Evolutionary conservation across 129 eudicot genomes (phyloP).

Genomic region (Ambrosia artemisiifolia): DNA sequence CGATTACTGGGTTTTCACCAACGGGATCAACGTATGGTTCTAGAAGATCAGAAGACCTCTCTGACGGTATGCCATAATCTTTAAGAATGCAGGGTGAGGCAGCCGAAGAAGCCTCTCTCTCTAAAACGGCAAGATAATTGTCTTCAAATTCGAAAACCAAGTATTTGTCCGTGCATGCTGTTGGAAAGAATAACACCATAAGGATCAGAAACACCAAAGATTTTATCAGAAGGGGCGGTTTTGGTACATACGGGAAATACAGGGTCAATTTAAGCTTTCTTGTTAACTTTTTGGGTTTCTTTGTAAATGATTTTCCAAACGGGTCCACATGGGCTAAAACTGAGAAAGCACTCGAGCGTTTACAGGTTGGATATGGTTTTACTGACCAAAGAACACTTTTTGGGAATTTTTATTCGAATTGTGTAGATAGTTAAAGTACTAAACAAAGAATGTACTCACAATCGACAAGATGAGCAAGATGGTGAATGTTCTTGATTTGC

Average conservation of each 20-base stretch:
- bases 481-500: slow-evolving; percentile 78
- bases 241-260: not conserved
- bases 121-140: slow-evolving; percentile 74
- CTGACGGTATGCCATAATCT: slow-evolving; percentile 82
- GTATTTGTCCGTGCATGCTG: slow-evolving; percentile 88
- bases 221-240: not conserved
- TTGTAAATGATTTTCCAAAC: not conserved
- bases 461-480: slow-evolving; percentile 89
- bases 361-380: not conserved
- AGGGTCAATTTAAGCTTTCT: not conserved
- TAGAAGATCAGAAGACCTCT: slow-evolving; percentile 73
- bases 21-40: slow-evolving; percentile 58
- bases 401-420: not conserved
- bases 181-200: slow-evolving; percentile 1
- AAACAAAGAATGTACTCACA: slow-evolving; percentile 47
- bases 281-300: not conserved
- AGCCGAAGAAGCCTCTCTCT: slow-evolving; percentile 62
- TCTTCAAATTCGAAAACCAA: slow-evolving; percentile 90
- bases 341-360: not conserved
- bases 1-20: slow-evolving; percentile 34
- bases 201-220: not conserved
- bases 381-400: not conserved
- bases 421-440: not conserved
- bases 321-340: not conserved
- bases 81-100: slow-evolving; percentile 70